Evolutionary conservation across 441 rosid species (phyloP).

Genomic region (Corymbia calophylla): DNA sequence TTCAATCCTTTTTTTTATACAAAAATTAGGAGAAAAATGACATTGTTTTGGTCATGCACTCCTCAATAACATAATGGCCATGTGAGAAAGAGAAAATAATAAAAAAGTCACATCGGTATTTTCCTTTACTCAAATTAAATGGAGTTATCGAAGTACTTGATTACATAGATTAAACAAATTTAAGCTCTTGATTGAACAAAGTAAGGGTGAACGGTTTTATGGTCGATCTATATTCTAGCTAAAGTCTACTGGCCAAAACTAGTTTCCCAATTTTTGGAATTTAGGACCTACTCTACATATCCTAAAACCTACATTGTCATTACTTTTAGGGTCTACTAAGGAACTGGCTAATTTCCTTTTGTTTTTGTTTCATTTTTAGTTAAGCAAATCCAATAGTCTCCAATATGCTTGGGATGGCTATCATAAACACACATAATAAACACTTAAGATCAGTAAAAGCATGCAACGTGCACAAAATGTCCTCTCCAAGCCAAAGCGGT

Average conservation of each 20-base stretch:
- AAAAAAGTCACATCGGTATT: neutral
- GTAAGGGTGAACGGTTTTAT: neutral
- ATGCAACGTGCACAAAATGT: neutral
- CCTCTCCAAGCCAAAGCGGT: too few species aligned
- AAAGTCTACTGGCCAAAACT: too few species aligned
- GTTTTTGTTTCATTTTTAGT: neutral
- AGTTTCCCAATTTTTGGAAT: neutral
- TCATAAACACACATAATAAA: neutral
- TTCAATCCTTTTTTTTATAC: neutral
- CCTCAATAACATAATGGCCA: neutral
- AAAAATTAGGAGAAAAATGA: neutral
- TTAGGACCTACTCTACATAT: neutral
- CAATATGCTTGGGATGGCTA: neutral
- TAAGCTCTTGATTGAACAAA: neutral
- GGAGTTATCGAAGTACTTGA: rapidly evolving
- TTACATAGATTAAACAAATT: neutral
- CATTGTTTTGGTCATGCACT: neutral
- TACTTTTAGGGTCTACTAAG: too few species aligned
- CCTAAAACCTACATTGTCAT: rapidly evolving
- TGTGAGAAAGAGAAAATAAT: neutral
- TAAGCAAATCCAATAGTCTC: neutral
- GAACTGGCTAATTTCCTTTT: too few species aligned
- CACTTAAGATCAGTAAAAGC: neutral
- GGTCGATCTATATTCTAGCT: neutral
- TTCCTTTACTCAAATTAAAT: neutral